Base-by-base conservation (phyloP, 106 monocot species). In the Dendrobium nobile region DNA sequence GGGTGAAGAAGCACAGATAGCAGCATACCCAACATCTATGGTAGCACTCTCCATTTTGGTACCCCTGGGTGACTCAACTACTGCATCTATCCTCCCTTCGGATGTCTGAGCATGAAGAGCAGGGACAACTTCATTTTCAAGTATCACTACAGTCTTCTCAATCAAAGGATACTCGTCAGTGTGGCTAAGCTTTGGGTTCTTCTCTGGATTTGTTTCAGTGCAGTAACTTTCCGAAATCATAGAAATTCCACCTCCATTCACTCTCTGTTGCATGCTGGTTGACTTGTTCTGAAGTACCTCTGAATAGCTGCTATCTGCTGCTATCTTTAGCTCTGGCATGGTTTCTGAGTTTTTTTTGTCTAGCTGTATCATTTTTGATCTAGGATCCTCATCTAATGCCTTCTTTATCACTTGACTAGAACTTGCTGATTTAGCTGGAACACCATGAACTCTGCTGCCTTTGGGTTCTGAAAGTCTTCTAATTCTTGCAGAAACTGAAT, bases 131-230 rank as follows among this genome's bases (percentile, higher is more conserved):
- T 92, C 87, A 65, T 87, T 82, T 86, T 92, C 90, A 59, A 92
- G 90, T 75, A 85, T 88, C 79, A 95, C 87, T 75, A 95, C 91
- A 79, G 83, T 91, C 82, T 95, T 95, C 83, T 95, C 95, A 72
- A 95, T 67, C 26, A 95, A 85, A 33, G 68, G 80, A 76, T 86
- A 90, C n/a, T 90, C 90, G 54, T 95, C 88, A 37, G 54, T 85
- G 83, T 67, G 78, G 41, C 82, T 84, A 68, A 37, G 26, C 24
- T 67, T 82, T 26, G 82, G 67, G 31, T 67, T 7, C 33, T 80
- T 77, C 11, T 80, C 67, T 73, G 43, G 43, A 22, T 51, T 48
- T 28, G 59, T 79, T 31, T 84, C 86, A 27, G 5, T 54, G 20
- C 73, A 47, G 15, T 20, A 19, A 15, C 42, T 83, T 84, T 82